Base-by-base conservation (phyloP, 176 grass and related monocot genomes). In the Oryza glaberrima region DNA sequence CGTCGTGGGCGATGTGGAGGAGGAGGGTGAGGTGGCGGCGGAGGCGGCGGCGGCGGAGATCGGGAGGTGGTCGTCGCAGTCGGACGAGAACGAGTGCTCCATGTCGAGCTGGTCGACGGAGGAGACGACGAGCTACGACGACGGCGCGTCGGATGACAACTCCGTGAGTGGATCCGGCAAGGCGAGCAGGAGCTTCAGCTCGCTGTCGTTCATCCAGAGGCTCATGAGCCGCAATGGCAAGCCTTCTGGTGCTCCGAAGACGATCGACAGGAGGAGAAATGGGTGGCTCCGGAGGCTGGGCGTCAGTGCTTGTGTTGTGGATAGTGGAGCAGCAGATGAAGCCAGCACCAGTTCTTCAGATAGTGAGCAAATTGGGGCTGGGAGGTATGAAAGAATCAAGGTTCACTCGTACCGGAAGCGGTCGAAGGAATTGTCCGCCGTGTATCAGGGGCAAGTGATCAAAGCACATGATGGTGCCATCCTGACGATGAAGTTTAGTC, bases 401-500 rank as follows among this genome's bases (percentile, higher is more conserved):
- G 91, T 92, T 45, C 76, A 72, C 15, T 72, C 86, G 8, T 91
- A 88, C 81, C 82, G 74, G 67, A 99, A 96, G 79, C 26, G 34
- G 26, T 89, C 78, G 3, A 99, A 94, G 73, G 97, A 96, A 77
- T 73, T 96, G 34, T 96, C 97, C 8, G 93, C 94, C 19, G 48
- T 99, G 25, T 99, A 91, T 56, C 81, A 89, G 45, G 88, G 91
- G 19, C 97, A 96, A 48, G 86, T 85, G 68, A 89, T 99, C 70
- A 94, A 86, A 88, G 97, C 86, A 7, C 97, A 99, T 22, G 88
- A 91, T 61, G 97, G 97, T 74, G 90, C 92, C 77, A 96, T 99
- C 67, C 69, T 92, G 76, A 92, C 88, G 49, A 92, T 99, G 81
- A 96, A 91, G 67, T 99, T 99, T 86, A 99, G 94, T 75, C 92